Percentiles rank a stretch among this genome's conserved stretches.
Evolutionary conservation across 2,329 filamentous ascomycete species (phyloP).

Genomic region (Clarireedia homoeocarpa): DNA sequence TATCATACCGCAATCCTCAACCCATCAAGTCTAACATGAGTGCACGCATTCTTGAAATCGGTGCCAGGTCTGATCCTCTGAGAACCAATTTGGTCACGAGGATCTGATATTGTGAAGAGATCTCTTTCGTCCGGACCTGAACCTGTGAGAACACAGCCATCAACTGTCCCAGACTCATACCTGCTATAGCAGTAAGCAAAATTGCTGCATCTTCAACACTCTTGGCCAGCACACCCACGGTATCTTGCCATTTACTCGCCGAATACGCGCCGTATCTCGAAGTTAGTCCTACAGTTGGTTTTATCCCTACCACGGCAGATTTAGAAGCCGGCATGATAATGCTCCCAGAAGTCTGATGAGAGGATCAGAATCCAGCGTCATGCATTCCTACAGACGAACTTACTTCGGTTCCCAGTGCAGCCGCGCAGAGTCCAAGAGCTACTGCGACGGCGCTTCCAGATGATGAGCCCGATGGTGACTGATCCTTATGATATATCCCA

Average conservation of each 20-base stretch:
- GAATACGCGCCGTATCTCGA: slow-evolving; percentile 55
- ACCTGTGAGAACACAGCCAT: no score
- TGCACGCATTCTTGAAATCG: not conserved
- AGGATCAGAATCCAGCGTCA: not conserved
- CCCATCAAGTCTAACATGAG: not conserved
- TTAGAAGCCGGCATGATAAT: slow-evolving; percentile 45
- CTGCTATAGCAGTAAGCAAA: slow-evolving; percentile 53
- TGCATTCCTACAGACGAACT: not conserved
- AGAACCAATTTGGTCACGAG: not conserved
- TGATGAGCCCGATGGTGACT: slow-evolving; percentile 8
- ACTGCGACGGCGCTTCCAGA: slow-evolving; percentile 9
- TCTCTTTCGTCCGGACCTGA: not conserved
- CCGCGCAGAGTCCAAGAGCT: slow-evolving; percentile 8
- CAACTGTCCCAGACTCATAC: slow-evolving; percentile 24
- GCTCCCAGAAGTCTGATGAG: slow-evolving; percentile 40
- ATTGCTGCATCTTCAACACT: slow-evolving; percentile 59
- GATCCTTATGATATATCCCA: slow-evolving; percentile 41
- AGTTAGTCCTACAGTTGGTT: slow-evolving; percentile 56
- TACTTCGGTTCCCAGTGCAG: slow-evolving; percentile 48
- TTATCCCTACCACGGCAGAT: slow-evolving; percentile 59
- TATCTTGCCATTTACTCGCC: slow-evolving; percentile 54
- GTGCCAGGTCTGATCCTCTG: not conserved
- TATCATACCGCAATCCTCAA: not conserved
- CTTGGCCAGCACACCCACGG: slow-evolving; percentile 38
- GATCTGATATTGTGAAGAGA: not conserved